phyloP scores from a whole-genome alignment of 352 stramenopile species.

The Plasmopara muralis region DNA sequence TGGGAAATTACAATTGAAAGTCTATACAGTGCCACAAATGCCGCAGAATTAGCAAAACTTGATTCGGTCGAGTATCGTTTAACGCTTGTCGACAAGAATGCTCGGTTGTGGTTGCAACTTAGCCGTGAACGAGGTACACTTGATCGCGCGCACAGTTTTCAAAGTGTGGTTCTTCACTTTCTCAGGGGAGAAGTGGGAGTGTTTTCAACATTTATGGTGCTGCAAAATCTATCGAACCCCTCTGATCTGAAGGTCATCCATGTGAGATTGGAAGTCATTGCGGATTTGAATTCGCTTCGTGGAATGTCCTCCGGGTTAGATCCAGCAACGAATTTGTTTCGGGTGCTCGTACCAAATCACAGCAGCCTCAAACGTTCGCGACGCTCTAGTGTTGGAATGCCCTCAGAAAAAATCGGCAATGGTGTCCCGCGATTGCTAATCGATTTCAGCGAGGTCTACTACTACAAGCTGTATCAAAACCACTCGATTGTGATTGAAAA shows the following conservation, averaged over 20 bases:
- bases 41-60: conserved; percentile 21
- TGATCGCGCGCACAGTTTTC: conserved; percentile 62
- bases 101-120: conserved; percentile 72
- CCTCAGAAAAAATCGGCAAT: conserved; percentile 13
- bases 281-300: conserved; percentile 75
- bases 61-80: conserved; percentile 76
- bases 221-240: conserved; percentile 79
- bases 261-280: conserved; percentile 79
- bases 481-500: conserved; percentile 88
- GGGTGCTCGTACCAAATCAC: conserved; percentile 81
- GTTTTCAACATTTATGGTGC: conserved; percentile 81
- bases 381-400: conserved; percentile 51
- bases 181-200: conserved; percentile 71
- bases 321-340: conserved; percentile 68
- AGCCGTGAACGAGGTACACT: conserved; percentile 74
- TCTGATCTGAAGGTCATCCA: conserved; percentile 84
- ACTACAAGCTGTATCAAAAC: conserved; percentile 86
- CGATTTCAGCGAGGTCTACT: conserved; percentile 84
- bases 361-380: conserved; percentile 47
- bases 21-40: conserved; percentile 37
- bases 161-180: conserved; percentile 83
- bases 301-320: conserved; percentile 74
- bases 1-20: conserved; percentile 87
- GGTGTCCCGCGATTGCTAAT: conserved; percentile 45
- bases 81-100: conserved; percentile 64